Evolutionary conservation across 768 basidiomycete species (phyloP), one percentile per base, ranked within the genome.

Genomic region (Exidia glandulosa): DNA sequence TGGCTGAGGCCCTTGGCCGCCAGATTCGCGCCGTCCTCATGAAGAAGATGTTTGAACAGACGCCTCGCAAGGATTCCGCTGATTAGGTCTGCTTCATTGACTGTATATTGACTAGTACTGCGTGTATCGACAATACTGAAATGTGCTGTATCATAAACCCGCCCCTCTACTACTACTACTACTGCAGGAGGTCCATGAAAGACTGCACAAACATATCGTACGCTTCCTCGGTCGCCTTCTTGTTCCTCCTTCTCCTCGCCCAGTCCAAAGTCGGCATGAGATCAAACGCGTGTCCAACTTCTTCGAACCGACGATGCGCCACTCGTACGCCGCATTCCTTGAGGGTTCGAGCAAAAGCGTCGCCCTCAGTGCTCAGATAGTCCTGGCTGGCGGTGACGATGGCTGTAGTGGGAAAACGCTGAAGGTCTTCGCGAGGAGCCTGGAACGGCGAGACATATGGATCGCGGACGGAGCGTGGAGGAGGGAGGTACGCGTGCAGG

Each of bases 251-350:
- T 13, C 55, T n/a, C 57, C 45, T 33, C 23, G 59, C 52, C 57
- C 34, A 32, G 27, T 58, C 55, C 33, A 54, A 9, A 14, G 62
- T 50, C 23, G 61, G 59, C 27, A 57, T 57, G 6, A 59, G 58
- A 41, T 64, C 63, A 32, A 62, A 64, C 32, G 36, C 65, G 62
- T 65, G 65, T 41, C 61, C 65, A 33, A 65, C 65, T 23, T 60
- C 56, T 32, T 58, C 47, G 50, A 65, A 62, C 27, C 59, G 50
- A 27, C 57, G 57, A 37, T 59, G 36, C 32, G 12, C 37, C 47
- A 65, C 65, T 10, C 29, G n/a, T 4, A 65, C 63, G 3, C 61
- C 63, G 10, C 32, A 23, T 25, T 41, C 31, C 23, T 58, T 30
- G 13, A 65, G 57, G 14, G 31, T 45, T 14, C 34, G 32, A n/a